These are phyloP conservation scores for Penicillium sp. DNA, from an alignment of 2,329 filamentous ascomycete genomes.

Conservation along the genomic window DNA sequence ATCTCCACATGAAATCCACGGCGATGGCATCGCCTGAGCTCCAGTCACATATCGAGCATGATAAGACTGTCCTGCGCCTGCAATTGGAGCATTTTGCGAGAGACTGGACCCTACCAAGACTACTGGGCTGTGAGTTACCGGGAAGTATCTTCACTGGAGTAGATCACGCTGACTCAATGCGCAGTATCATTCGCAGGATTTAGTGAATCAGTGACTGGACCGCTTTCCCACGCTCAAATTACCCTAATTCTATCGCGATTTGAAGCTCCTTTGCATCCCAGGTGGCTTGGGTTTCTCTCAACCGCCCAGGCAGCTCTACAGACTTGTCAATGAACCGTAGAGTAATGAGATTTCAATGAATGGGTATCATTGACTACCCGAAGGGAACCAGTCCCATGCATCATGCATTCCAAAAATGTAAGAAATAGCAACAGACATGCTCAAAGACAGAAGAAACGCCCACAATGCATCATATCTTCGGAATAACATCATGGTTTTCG, in stretches of 20 bases:
- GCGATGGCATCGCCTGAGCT: background rate
- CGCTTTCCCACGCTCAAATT: conserved; percentile 11
- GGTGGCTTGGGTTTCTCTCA: conserved; percentile 17
- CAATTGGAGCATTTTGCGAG: conserved; percentile 26
- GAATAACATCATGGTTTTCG: background rate
- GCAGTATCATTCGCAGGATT: conserved; percentile 15
- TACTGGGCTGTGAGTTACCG: conserved; percentile 4
- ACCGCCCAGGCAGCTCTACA: conserved; percentile 1
- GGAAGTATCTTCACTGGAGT: background rate
- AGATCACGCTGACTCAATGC: background rate
- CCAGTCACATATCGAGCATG: conserved; percentile 9
- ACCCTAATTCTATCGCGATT: conserved; percentile 14
- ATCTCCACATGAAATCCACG: conserved; percentile 26
- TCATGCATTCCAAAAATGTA: background rate
- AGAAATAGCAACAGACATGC: background rate
- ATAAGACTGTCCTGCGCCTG: conserved; percentile 21
- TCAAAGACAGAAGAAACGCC: background rate
- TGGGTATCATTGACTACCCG: background rate
- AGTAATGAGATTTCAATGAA: background rate
- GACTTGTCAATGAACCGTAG: background rate
- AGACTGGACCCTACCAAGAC: conserved; percentile 21
- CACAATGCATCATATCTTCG: background rate
- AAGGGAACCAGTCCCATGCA: background rate
- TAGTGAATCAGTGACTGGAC: conserved; percentile 11
- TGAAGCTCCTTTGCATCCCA: conserved; percentile 16